phyloP scores from a whole-genome alignment of 768 basidiomycete species.

The Mycena latifolia region DNA sequence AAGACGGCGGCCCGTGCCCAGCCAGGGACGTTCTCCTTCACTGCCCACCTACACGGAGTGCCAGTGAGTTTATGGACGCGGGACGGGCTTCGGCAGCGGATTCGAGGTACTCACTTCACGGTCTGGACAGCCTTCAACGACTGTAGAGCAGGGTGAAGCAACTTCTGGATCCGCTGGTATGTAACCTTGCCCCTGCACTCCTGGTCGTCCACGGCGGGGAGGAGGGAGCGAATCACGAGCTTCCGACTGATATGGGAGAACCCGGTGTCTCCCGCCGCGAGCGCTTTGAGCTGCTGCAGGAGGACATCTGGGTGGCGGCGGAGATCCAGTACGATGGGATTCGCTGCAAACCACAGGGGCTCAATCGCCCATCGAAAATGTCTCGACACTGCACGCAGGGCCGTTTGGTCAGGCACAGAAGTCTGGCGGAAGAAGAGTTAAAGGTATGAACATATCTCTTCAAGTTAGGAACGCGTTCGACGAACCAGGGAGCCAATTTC shows the following conservation, averaged over 20 bases:
- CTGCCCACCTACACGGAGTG: background rate
- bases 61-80: background rate
- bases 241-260: no score
- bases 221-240: background rate
- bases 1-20: background rate
- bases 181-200: background rate
- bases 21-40: background rate
- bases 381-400: no score
- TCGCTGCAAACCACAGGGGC: background rate
- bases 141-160: background rate
- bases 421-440: background rate
- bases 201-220: background rate
- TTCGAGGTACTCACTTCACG: background rate
- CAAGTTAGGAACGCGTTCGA: background rate
- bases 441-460: background rate
- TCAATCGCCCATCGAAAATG: background rate
- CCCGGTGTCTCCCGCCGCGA: background rate
- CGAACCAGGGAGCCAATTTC: background rate
- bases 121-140: background rate
- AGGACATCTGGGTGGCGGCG: background rate
- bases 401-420: background rate
- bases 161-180: background rate
- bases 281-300: background rate
- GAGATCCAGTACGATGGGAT: background rate
- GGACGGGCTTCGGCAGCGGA: no score